phyloP scores from a whole-genome alignment of 768 basidiomycete genomes.

The Neoboletus brunneissimus region DNA sequence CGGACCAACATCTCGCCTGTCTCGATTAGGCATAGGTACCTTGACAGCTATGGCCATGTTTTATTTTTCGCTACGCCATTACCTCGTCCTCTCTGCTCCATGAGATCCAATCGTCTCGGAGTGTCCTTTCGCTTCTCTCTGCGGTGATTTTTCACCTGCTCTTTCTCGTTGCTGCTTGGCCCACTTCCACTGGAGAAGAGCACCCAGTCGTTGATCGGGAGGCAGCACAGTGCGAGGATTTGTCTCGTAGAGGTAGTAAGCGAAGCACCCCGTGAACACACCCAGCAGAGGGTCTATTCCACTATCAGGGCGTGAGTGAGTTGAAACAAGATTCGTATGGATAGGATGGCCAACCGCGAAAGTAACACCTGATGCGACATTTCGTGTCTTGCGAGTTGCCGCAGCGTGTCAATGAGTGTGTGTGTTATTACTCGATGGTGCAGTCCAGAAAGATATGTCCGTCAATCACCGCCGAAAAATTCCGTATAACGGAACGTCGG shows the following conservation, averaged over 20 bases:
- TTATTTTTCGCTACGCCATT: not conserved
- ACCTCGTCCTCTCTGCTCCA: too few species aligned
- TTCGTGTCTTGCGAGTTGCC: constrained; percentile 3
- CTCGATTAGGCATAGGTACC: not conserved
- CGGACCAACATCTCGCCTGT: constrained; percentile 21
- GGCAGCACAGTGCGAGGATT: constrained; percentile 70
- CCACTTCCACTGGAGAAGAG: constrained; percentile 69
- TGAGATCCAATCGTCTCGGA: not conserved
- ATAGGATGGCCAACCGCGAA: constrained; percentile 29
- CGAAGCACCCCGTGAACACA: constrained; percentile 72
- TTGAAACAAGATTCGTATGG: not conserved
- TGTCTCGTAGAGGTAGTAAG: constrained; percentile 77
- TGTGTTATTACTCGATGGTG: not conserved
- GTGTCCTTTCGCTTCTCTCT: not conserved
- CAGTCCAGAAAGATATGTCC: not conserved
- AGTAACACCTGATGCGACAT: constrained; percentile 44
- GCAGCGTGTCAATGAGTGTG: not conserved
- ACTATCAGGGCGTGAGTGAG: constrained; percentile 36
- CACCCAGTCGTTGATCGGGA: constrained; percentile 50
- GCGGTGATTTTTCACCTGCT: not conserved
- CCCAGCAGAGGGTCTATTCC: constrained; percentile 70
- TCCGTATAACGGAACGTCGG: constrained; percentile 29
- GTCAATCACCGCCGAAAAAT: constrained; percentile 22
- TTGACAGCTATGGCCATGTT: too few species aligned
- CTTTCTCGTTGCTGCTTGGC: constrained; percentile 35